Evolutionary conservation across 129 eudicot genomes (phyloP), one percentile per base, ranked within the genome.

Genomic region (Artemisia argyi): DNA sequence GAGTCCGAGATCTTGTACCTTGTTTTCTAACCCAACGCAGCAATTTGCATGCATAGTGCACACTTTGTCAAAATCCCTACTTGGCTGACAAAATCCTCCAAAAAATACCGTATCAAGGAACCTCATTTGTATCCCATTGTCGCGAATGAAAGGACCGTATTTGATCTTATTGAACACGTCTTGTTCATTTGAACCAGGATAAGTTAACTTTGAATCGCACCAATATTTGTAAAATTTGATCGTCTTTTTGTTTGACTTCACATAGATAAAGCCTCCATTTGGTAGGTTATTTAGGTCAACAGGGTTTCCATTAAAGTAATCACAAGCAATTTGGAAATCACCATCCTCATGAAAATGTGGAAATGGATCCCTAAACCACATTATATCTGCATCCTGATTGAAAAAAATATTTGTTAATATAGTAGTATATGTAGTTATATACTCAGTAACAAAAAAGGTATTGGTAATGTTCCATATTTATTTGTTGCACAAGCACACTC

Each of bases 21-120:
- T 91, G 13, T 83, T 88, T 11, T 79, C 82, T 47, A 91, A 73
- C 48, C 97, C 90, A 50, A 65, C 72, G 54, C 96, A 91, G 68
- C 97, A 91, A 82, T 91, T 91, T 11, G 92, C 92, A 76, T 91
- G 97, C 96, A 91, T 88, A 56, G 97, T 91, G 76, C 91, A 83
- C 20, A 91, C 97, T 61, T 73, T 59, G 61, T 91, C 60, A 28
- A 91, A 65, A 70, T 88, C 87, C 76, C 49, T 82, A 72, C 92
- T 86, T 5, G 85, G 86, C 66, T 78, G 32, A 72, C 97, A 91
- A 63, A 88, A 86, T 58, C 97, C 97, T 56, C 97, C 96, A 69
- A 85, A 91, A 50, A 77, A 84, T 7, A 46, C 57, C 0, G 97
- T 91, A 66, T 85, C 88, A 39, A 91, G 80, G 56, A 85, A 91